Evolutionary conservation across 768 basidiomycete genomes (phyloP).

Genomic region (Psilocybe cubensis): DNA sequence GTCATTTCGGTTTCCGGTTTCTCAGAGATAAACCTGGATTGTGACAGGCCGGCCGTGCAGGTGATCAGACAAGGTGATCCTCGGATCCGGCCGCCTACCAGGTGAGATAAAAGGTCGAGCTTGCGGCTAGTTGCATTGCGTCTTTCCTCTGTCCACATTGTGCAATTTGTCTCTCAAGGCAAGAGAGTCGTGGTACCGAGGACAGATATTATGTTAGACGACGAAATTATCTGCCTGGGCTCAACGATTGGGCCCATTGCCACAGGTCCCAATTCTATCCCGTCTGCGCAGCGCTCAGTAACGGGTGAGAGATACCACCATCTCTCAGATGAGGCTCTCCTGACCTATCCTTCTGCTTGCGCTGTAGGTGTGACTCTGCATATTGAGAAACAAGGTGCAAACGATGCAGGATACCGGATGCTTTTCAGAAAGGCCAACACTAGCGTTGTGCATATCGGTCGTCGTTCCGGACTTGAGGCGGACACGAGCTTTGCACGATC

Average conservation of each 20-base stretch:
- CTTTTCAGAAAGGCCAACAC: conserved; percentile 56
- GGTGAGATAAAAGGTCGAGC: conserved; percentile 17
- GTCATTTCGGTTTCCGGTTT: conserved; percentile 3
- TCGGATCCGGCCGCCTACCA: conserved; percentile 23
- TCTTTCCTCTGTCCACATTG: conserved; percentile 20
- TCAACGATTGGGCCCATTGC: conserved; percentile 33
- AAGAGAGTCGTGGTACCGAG: conserved; percentile 4
- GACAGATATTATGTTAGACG: conserved; percentile 39
- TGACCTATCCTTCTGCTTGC: conserved; percentile 21
- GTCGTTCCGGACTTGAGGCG: conserved; percentile 57
- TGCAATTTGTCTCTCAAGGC: conserved; percentile 4
- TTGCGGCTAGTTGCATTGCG: conserved; percentile 14
- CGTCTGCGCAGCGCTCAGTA: conserved; percentile 29
- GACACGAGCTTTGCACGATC: conserved; percentile 32
- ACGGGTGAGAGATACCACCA: conserved; percentile 42
- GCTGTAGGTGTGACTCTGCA: conserved; percentile 60
- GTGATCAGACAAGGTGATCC: conserved; percentile 4
- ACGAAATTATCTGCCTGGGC: conserved; percentile 66
- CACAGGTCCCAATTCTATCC: conserved; percentile 15
- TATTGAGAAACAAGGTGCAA: conserved; percentile 54
- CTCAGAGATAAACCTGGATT: background rate
- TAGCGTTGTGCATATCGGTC: conserved; percentile 64
- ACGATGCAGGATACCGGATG: conserved; percentile 45
- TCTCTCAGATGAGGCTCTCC: conserved; percentile 14
- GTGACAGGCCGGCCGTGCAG: background rate